Evolutionary conservation across 345 rosid species (phyloP), one percentile per base, ranked within the genome.

Genomic region (Zanthoxylum bungeanum): DNA sequence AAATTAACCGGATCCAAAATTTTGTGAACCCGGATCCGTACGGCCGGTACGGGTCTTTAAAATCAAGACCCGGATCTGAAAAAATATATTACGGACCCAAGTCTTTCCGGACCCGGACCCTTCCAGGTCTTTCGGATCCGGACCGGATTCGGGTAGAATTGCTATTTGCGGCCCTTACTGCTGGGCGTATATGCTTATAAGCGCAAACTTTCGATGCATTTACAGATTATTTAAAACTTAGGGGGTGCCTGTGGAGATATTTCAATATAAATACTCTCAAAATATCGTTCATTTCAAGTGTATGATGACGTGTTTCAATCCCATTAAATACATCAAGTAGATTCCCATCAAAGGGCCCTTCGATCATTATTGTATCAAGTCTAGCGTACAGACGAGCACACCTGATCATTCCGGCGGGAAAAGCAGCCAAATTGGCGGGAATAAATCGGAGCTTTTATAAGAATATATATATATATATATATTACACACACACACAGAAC

Each of bases 371-470:
- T n/a, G n/a, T 0, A 16, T 14, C 55, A 7, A 2, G 12, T 0
- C 27, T 25, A 74, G 0, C 22, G 2, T 19, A 42, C 28, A 5
- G 17, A 25, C 2, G 49, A 21, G 19, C 72, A 16, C 67, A 50
- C 24, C 39, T 21, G 66, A 68, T 55, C 30, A 19, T 57, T 21
- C 39, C 63, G 59, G 77, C 80, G 80, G 80, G 76, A 66, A 77
- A 56, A 22, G 22, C n/a, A 31, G 47, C 59, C 61, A 11, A 66
- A 60, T 33, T 66, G 78, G 81, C 81, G 84, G 84, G 81, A 80
- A 74, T n/a, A 33, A 52, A 74, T 37, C 34, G 47, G 52, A 60
- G 37, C n/a, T n/a, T n/a, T n/a, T n/a, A n/a, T n/a, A n/a, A n/a
- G n/a, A n/a, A n/a, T n/a, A n/a, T n/a, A n/a, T n/a, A n/a, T n/a